Percentiles rank a stretch among this genome's conserved stretches.
These are phyloP conservation scores for Ophiostoma pallidulum DNA, from an alignment of 2,329 filamentous ascomycete genomes.

Conservation along the genomic window DNA sequence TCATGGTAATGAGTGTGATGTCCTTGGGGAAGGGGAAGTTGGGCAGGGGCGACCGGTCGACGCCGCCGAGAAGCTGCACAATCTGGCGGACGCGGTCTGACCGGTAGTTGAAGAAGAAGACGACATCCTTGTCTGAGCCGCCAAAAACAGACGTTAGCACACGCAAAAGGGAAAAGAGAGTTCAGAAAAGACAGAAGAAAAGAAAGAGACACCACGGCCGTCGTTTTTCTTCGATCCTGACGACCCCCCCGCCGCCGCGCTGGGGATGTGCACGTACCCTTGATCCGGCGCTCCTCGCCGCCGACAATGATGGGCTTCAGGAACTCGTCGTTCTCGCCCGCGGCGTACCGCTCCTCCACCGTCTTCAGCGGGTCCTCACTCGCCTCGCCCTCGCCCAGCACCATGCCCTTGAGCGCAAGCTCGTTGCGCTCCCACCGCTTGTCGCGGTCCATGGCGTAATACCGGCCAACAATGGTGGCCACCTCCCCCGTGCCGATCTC, in stretches of 20 bases:
- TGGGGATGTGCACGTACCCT: too few relatives aligned
- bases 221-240: too few relatives aligned
- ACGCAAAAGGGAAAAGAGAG: too few relatives aligned
- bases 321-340: slow-evolving; percentile 92
- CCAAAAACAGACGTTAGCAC: too few relatives aligned
- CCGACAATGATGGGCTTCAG: slow-evolving; percentile 94
- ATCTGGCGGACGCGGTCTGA: slow-evolving; percentile 96
- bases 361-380: slow-evolving; percentile 76
- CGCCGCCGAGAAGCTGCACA: slow-evolving; percentile 83
- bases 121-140: slow-evolving; percentile 84
- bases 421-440: slow-evolving; percentile 98
- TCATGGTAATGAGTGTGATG: slow-evolving; percentile 91
- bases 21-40: slow-evolving; percentile 86
- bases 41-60: slow-evolving; percentile 81
- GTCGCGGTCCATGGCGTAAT: slow-evolving; percentile 99
- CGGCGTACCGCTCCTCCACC: slow-evolving; percentile 78
- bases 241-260: too few relatives aligned
- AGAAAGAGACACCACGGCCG: too few relatives aligned
- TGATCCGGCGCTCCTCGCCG: slow-evolving; percentile 74
- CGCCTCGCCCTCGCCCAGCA: slow-evolving; percentile 78
- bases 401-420: slow-evolving; percentile 76
- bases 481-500: slow-evolving; percentile 82
- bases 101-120: slow-evolving; percentile 99
- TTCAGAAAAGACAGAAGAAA: too few relatives aligned
- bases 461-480: slow-evolving; percentile 86